These are phyloP conservation scores for Vigna radiata DNA, from an alignment of 306 rosid genomes.

Conservation along the genomic window DNA sequence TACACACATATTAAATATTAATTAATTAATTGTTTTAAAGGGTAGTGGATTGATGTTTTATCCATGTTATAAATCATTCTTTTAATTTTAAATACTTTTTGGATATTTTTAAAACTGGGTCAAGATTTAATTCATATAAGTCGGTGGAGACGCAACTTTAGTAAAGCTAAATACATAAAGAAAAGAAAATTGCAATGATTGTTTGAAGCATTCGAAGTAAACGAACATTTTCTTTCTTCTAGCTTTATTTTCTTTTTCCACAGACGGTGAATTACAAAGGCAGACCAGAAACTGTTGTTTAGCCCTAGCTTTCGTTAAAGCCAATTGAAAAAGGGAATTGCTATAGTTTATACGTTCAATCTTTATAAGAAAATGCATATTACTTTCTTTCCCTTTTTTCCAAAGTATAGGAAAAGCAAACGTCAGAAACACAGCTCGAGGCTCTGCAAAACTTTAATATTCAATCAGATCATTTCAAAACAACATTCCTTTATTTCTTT, in stretches of 20 bases:
- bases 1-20: too few species aligned
- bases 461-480: neutral
- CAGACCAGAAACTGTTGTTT: neutral
- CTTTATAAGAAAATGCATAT: neutral
- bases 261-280: neutral
- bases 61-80: too few species aligned
- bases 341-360: neutral
- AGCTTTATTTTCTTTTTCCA: neutral
- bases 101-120: neutral
- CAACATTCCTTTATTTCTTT: neutral
- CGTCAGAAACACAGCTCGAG: too few species aligned
- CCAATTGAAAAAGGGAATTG: neutral
- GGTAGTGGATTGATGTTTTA: too few species aligned
- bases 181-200: conserved; percentile 16
- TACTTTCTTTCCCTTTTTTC: neutral
- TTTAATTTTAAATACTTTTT: neutral
- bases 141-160: conserved; percentile 10
- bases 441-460: neutral
- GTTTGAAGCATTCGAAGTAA: neutral
- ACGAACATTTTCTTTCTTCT: neutral
- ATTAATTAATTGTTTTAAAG: too few species aligned
- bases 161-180: neutral
- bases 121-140: neutral
- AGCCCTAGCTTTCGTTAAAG: conserved; percentile 5
- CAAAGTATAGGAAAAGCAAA: neutral